Evolutionary conservation across 176 grass and related monocot genomes (phyloP), one percentile per base, ranked within the genome.

Genomic region (Aegilops speltoides): DNA sequence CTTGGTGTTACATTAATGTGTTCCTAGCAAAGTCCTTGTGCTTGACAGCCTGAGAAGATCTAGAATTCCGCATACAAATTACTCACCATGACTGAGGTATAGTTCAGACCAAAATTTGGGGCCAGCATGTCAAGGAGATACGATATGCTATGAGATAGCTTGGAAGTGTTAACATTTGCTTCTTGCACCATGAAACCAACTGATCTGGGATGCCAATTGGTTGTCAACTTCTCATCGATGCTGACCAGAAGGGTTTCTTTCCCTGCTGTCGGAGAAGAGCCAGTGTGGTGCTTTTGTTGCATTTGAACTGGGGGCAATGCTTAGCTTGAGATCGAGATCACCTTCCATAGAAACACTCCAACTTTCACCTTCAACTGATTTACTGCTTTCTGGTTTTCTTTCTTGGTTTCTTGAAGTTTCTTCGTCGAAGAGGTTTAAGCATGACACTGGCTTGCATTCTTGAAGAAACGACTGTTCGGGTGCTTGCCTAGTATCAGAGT

Each of bases 311-410:
- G 78, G 70, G 24, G 91, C 86, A 26, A 95, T 89, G 62, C 84
- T 85, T 78, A 98, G 86, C 46, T 90, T 93, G 83, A 98, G 89
- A 36, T 95, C 91, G 57, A 92, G 83, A 87, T 91, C 91, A 79
- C 71, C 87, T 78, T 86, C 90, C 29, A 84, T 70, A 14, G 76
- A 62, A 64, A 52, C 26, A 34, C 79, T 83, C 48, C 70, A 79
- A 76, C 68, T 85, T 80, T 87, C 86, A 82, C 28, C 87, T 83
- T 93, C 87, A 60, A 78, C 46, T 80, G 92, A 74, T 86, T 89
- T 85, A 64, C 72, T 41, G 31, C 69, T 33, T 50, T 75, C 79
- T 77, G 34, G 72, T 64, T 38, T 89, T 86, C 59, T 33, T 45
- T 81, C 85, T 85, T 87, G 62, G 38, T 14, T 43, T 71, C 76